phyloP scores from a whole-genome alignment of 441 rosid genomes.

The Jatropha multifida region DNA sequence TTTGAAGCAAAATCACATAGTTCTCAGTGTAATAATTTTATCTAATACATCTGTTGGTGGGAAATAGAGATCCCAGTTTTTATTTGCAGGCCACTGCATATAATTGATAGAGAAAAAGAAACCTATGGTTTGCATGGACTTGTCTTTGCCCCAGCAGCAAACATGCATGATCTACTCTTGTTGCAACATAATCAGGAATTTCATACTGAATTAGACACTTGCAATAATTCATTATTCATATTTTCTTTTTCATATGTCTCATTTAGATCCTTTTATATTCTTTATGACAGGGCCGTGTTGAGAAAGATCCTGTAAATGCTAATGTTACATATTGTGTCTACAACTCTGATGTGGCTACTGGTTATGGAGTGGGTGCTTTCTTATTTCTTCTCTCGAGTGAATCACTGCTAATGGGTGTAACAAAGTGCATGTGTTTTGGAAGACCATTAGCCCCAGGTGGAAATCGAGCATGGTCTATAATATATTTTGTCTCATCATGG shows the following conservation, averaged over 20 bases:
- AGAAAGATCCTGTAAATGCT: constrained; percentile 43
- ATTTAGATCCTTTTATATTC: not conserved
- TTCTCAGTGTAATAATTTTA: not conserved
- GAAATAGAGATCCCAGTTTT: not conserved
- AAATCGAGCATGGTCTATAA: constrained; percentile 91
- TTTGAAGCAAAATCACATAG: not conserved
- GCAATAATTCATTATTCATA: not conserved
- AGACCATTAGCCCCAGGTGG: constrained; percentile 75
- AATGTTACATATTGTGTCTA: constrained; percentile 75
- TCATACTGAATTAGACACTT: not conserved
- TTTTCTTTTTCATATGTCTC: not conserved
- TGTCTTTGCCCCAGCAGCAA: not conserved
- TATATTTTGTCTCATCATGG: constrained; percentile 84
- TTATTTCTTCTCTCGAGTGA: constrained; percentile 86
- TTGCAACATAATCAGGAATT: not conserved
- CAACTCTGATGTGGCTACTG: constrained; percentile 88
- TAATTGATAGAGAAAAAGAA: not conserved
- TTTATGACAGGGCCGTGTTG: constrained; percentile 54
- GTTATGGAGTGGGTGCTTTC: constrained; percentile 93
- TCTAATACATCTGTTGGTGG: not conserved
- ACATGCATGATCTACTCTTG: not conserved
- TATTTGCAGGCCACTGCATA: not conserved
- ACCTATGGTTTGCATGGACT: not conserved
- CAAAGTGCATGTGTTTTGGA: constrained; percentile 93
- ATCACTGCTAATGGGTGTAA: constrained; percentile 83